A percentile compares a stretch with the other conserved stretches of the same genome.
Evolutionary conservation across 192 early-diverging fungal genomes (phyloP).

Genomic region (Umbelopsis sp.): DNA sequence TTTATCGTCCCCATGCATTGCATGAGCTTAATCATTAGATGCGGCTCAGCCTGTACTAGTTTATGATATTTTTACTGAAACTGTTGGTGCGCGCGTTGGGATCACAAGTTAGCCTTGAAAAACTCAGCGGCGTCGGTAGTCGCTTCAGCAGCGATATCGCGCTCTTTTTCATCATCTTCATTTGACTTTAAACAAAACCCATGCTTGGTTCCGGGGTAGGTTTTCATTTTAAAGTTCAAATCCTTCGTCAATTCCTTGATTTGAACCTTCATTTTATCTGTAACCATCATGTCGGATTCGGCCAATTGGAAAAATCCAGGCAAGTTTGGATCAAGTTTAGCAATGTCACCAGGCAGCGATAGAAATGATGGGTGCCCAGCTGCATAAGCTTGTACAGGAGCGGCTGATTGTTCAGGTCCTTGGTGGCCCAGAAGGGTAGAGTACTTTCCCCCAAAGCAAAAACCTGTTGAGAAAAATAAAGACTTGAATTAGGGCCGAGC

Average conservation of each 20-base stretch:
- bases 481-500: neutral
- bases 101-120: neutral
- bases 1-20: too few species aligned
- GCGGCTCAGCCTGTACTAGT: too few species aligned
- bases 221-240: neutral
- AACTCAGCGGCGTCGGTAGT: neutral
- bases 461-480: neutral
- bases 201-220: constrained; percentile 1
- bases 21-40: too few species aligned
- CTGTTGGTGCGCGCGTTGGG: too few species aligned
- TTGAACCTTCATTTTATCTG: neutral
- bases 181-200: constrained; percentile 14
- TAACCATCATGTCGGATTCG: constrained; percentile 5
- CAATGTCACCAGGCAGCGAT: neutral
- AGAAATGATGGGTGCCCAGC: constrained; percentile 4
- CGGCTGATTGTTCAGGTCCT: neutral
- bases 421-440: neutral
- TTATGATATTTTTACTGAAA: too few species aligned
- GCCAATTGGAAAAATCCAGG: neutral
- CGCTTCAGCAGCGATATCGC: neutral
- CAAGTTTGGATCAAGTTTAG: neutral
- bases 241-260: neutral
- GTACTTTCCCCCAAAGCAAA: constrained; percentile 14
- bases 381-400: constrained; percentile 12
- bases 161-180: constrained; percentile 12